Evolutionary conservation across 2,329 filamentous ascomycete species (phyloP).

Genomic region (Aspergillus sp.): DNA sequence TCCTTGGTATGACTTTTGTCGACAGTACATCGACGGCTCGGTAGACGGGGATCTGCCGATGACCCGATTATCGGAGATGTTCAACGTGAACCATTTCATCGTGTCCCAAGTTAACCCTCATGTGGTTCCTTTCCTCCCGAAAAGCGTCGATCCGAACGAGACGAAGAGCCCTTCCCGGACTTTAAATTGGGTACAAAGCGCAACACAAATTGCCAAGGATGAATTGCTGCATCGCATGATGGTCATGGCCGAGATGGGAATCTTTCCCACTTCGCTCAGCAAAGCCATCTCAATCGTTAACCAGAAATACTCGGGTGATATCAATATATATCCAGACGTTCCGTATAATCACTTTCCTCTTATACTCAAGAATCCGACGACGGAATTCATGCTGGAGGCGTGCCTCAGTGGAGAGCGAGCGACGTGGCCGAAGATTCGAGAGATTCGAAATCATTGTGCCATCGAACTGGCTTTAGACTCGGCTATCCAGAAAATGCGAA

Average conservation of each 20-base stretch:
- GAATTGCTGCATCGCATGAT: slow-evolving; percentile 80
- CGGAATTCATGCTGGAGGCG: slow-evolving; percentile 80
- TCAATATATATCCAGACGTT: slow-evolving; percentile 86
- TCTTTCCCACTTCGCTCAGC: slow-evolving; percentile 75
- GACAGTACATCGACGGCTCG: slow-evolving; percentile 90
- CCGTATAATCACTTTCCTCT: slow-evolving; percentile 70
- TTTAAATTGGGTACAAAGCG: slow-evolving; percentile 61
- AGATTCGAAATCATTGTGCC: slow-evolving; percentile 81
- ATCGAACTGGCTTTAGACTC: slow-evolving; percentile 74
- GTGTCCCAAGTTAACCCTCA: slow-evolving; percentile 97
- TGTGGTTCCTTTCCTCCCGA: slow-evolving; percentile 79
- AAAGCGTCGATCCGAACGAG: slow-evolving; percentile 58
- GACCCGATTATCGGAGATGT: slow-evolving; percentile 86
- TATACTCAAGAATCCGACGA: slow-evolving; percentile 79
- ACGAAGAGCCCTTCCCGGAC: slow-evolving; percentile 28
- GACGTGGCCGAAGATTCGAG: slow-evolving; percentile 86
- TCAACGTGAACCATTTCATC: slow-evolving; percentile 98
- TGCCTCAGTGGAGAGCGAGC: slow-evolving; percentile 78
- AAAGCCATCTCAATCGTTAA: slow-evolving; percentile 79
- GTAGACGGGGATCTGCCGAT: slow-evolving; percentile 94
- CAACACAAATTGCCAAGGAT: slow-evolving; percentile 72
- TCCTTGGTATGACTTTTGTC: slow-evolving; percentile 82
- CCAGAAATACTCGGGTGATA: slow-evolving; percentile 91
- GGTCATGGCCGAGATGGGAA: slow-evolving; percentile 73
- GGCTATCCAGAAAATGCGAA: slow-evolving; percentile 42